Conservation (phyloP, 2,329 filamentous ascomycete genomes). For the Nannizziopsis barbatae region DNA sequence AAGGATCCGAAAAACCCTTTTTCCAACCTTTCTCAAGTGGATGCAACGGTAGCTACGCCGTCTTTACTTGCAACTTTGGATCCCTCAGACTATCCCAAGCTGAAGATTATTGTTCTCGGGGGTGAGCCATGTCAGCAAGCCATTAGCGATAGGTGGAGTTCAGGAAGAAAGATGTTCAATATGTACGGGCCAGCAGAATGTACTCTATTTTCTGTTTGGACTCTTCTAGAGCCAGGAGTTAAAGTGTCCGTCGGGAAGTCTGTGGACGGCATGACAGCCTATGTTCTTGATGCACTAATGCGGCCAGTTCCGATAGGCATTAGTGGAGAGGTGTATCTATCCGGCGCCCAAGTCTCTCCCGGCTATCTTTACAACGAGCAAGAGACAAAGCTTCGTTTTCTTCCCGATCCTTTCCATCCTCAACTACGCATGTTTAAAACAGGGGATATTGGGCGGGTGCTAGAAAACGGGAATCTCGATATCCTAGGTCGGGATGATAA, state of each 20-base stretch:
- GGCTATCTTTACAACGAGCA: constrained; percentile 34
- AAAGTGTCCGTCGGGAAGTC: constrained; percentile 1
- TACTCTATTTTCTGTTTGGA: not conserved
- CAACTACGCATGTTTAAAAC: constrained; percentile 32
- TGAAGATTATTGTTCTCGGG: not conserved
- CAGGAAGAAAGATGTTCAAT: not conserved
- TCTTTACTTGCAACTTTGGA: constrained; percentile 27
- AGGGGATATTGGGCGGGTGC: constrained; percentile 34
- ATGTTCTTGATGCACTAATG: constrained; percentile 7
- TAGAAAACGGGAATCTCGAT: constrained; percentile 28
- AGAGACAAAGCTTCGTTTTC: constrained; percentile 24
- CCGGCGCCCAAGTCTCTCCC: constrained; percentile 34
- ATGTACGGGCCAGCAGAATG: constrained; percentile 4
- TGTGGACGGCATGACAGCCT: not conserved
- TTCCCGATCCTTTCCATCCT: constrained; percentile 22
- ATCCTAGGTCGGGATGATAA: constrained; percentile 35
- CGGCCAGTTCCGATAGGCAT: constrained; percentile 25
- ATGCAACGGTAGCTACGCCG: constrained; percentile 32
- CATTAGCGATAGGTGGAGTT: not conserved
- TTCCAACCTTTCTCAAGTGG: constrained; percentile 21
- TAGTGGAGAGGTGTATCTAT: constrained; percentile 35
- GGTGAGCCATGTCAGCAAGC: not conserved
- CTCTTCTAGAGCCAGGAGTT: not conserved
- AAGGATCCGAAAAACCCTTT: constrained; percentile 20
- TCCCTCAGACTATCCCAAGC: constrained; percentile 23